Evolutionary conservation across 2,329 filamentous ascomycete species (phyloP).

Genomic region (Fusarium fracticaudum): DNA sequence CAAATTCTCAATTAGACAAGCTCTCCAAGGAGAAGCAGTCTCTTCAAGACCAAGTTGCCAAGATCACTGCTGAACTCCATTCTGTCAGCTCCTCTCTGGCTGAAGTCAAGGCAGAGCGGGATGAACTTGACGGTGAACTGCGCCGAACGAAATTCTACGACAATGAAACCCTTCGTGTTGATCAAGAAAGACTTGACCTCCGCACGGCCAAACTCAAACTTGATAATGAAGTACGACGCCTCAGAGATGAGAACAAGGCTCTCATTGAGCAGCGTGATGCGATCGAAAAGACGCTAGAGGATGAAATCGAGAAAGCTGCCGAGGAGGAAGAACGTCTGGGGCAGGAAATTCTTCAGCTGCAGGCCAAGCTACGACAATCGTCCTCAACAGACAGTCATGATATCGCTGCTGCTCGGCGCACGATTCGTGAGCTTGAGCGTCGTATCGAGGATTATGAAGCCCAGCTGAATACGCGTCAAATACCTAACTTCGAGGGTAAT

Average conservation of each 20-base stretch:
- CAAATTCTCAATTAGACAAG: constrained; percentile 65
- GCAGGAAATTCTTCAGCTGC: constrained; percentile 63
- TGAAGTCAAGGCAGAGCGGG: constrained; percentile 71
- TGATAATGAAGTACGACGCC: constrained; percentile 71
- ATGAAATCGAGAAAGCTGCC: constrained; percentile 72
- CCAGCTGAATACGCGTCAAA: constrained; percentile 49
- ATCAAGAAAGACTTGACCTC: constrained; percentile 75
- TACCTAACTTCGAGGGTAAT: constrained; percentile 53
- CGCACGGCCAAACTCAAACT: constrained; percentile 74
- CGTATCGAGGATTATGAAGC: constrained; percentile 65
- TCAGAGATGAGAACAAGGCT: constrained; percentile 70
- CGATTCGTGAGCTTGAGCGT: constrained; percentile 72
- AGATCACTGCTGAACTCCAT: constrained; percentile 68
- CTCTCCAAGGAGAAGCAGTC: constrained; percentile 68
- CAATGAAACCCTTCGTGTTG: constrained; percentile 68
- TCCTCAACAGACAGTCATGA: constrained; percentile 62
- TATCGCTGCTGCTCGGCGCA: constrained; percentile 67
- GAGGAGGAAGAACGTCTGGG: constrained; percentile 72
- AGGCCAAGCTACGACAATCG: constrained; percentile 56
- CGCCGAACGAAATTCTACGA: constrained; percentile 63
- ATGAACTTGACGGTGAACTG: constrained; percentile 72
- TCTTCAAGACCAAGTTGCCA: constrained; percentile 71
- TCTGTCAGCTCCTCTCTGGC: constrained; percentile 65
- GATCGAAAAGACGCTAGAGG: constrained; percentile 71
- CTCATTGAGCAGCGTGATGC: constrained; percentile 65